Evolutionary conservation across 148 eudicot species (phyloP).

Genomic region (Rhododendron williamsianum): DNA sequence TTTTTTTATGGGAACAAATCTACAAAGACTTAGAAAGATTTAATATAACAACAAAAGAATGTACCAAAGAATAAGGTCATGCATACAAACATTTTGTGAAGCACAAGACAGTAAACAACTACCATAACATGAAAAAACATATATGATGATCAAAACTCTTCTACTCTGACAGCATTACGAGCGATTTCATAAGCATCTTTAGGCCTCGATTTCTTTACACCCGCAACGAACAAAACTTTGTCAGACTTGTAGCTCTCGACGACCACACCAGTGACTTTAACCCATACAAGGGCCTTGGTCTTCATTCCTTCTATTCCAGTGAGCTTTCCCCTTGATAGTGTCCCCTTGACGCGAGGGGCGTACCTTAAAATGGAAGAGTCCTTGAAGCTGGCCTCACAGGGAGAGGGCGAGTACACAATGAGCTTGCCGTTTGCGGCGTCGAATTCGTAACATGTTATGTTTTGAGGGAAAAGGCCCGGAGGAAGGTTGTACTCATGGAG

Average conservation of each 20-base stretch:
- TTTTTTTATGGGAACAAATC: background rate
- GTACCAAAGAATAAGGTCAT: conserved; percentile 9
- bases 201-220: conserved; percentile 73
- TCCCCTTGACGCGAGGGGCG: conserved; percentile 65
- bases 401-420: conserved; percentile 56
- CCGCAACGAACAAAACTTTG: conserved; percentile 76
- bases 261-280: conserved; percentile 59
- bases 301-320: conserved; percentile 81
- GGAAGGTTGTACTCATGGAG: conserved; percentile 76
- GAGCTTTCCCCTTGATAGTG: conserved; percentile 69
- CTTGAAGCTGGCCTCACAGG: conserved; percentile 73
- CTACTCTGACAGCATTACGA: conserved; percentile 45
- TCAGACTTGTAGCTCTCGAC: conserved; percentile 73
- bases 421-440: conserved; percentile 63
- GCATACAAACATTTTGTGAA: background rate
- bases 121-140: background rate
- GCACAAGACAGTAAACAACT: background rate
- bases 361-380: conserved; percentile 72
- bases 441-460: conserved; percentile 65
- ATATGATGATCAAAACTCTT: conserved; percentile 38
- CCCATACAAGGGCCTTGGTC: conserved; percentile 86
- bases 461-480: conserved; percentile 69
- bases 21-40: background rate
- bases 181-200: conserved; percentile 60
- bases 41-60: background rate